These are phyloP conservation scores for Cystoderma amianthinum DNA, from an alignment of 768 basidiomycete genomes.

Conservation along the genomic window DNA sequence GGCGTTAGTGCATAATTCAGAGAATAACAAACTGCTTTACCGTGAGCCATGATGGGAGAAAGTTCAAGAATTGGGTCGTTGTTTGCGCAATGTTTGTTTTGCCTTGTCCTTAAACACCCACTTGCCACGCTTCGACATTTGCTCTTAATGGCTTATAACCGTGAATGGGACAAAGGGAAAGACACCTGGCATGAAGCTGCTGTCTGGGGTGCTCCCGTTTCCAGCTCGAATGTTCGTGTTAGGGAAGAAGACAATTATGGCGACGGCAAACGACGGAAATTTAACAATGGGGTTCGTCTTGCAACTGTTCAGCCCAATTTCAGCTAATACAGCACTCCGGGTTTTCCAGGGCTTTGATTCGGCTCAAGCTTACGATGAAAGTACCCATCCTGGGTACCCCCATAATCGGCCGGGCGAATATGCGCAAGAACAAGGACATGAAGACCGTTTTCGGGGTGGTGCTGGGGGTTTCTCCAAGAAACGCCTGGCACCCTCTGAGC, in stretches of 20 bases:
- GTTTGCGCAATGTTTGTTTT: constrained; percentile 31
- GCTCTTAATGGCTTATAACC: constrained; percentile 63
- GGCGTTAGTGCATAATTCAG: constrained; percentile 1
- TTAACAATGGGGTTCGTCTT: constrained; percentile 56
- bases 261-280: constrained; percentile 77
- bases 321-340: constrained; percentile 7
- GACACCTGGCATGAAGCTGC: constrained; percentile 43
- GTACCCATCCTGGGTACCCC: constrained; percentile 19
- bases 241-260: constrained; percentile 65
- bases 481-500: constrained; percentile 76
- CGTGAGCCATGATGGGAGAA: constrained; percentile 44
- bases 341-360: constrained; percentile 45
- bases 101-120: constrained; percentile 21
- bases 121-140: constrained; percentile 10
- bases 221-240: constrained; percentile 35
- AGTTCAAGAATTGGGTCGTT: constrained; percentile 16
- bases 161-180: constrained; percentile 86
- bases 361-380: constrained; percentile 41
- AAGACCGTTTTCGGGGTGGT: constrained; percentile 42
- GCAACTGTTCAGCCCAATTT: background rate
- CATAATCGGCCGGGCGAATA: constrained; percentile 26
- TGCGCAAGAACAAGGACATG: constrained; percentile 40
- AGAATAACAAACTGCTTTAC: constrained; percentile 31
- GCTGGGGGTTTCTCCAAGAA: constrained; percentile 53
- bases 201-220: constrained; percentile 30